Evolutionary conservation across 139 green algal genomes (phyloP).

Genomic region (Raphidocelis subcapitata): DNA sequence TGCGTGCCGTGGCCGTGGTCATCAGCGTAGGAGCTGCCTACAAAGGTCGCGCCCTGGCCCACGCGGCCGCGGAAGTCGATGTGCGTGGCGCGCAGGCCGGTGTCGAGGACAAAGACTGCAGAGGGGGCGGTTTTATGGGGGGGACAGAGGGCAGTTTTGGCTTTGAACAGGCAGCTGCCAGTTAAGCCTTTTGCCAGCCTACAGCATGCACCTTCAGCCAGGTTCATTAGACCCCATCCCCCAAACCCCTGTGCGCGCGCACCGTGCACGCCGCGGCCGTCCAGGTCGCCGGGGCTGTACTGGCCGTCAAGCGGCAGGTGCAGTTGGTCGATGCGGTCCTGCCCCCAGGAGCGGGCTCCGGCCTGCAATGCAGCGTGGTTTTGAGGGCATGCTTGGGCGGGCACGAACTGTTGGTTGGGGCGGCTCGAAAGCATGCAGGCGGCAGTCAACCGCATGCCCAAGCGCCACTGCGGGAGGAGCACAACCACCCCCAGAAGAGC

Average conservation of each 20-base stretch:
- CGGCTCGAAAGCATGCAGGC: neutral
- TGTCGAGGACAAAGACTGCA: constrained; percentile 40
- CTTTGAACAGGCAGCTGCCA: too few species aligned
- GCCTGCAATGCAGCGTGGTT: neutral
- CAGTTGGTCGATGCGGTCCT: constrained; percentile 64
- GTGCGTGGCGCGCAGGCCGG: constrained; percentile 34
- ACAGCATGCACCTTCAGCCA: too few species aligned
- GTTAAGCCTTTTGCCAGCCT: too few species aligned
- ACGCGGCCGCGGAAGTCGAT: constrained; percentile 33
- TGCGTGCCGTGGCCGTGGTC: constrained; percentile 73
- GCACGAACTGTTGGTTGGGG: neutral
- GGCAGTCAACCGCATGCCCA: too few species aligned
- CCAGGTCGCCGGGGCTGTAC: constrained; percentile 34
- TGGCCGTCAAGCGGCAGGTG: constrained; percentile 25
- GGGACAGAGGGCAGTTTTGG: too few species aligned
- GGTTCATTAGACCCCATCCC: too few species aligned
- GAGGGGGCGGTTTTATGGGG: too few species aligned
- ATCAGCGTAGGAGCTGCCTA: constrained; percentile 22
- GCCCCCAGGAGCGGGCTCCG: constrained; percentile 27
- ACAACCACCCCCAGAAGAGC: neutral
- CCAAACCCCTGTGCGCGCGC: neutral
- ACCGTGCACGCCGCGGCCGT: constrained; percentile 42
- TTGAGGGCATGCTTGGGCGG: constrained; percentile 5
- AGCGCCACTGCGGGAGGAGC: neutral
- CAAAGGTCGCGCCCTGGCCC: constrained; percentile 14